Evolutionary conservation across 228 moss, liverwort and hornwort species (phyloP).

Genomic region (Sphagnum magellanicum): DNA sequence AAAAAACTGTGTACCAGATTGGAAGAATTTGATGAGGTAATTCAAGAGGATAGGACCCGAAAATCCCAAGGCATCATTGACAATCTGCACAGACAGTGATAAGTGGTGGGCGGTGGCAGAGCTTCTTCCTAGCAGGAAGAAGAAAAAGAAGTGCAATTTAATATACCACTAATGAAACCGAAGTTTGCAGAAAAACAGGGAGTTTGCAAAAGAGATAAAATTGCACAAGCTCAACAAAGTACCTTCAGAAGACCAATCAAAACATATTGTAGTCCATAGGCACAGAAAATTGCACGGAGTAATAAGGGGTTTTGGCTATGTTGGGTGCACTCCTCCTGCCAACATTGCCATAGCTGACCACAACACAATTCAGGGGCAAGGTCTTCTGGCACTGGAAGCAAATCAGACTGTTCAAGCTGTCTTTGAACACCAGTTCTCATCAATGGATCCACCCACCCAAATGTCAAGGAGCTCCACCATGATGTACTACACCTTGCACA

Average conservation of each 20-base stretch:
- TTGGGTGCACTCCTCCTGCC: constrained; percentile 54
- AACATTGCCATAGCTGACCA: constrained; percentile 62
- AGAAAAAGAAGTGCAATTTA: not conserved
- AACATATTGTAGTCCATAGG: constrained; percentile 66
- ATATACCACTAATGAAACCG: not conserved
- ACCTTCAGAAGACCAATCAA: constrained; percentile 75
- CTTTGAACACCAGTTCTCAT: constrained; percentile 61
- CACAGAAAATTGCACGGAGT: constrained; percentile 52
- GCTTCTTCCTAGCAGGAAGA: not conserved
- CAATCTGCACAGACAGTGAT: constrained; percentile 44
- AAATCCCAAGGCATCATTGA: constrained; percentile 60
- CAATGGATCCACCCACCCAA: constrained; percentile 92
- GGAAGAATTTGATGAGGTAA: constrained; percentile 73
- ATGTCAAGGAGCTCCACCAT: constrained; percentile 55
- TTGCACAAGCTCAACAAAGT: not conserved
- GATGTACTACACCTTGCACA: too few relatives aligned
- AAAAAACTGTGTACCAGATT: constrained; percentile 43
- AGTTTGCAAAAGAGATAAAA: not conserved
- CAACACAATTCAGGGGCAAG: constrained; percentile 67
- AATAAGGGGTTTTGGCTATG: constrained; percentile 40
- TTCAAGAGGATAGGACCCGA: constrained; percentile 80
- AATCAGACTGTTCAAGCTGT: constrained; percentile 61
- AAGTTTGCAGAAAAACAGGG: constrained; percentile 1
- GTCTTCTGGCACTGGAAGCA: constrained; percentile 63
- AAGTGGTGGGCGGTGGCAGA: not conserved